Conservation (phyloP, 495 filamentous ascomycete species). For the Emericellopsis terricola region DNA sequence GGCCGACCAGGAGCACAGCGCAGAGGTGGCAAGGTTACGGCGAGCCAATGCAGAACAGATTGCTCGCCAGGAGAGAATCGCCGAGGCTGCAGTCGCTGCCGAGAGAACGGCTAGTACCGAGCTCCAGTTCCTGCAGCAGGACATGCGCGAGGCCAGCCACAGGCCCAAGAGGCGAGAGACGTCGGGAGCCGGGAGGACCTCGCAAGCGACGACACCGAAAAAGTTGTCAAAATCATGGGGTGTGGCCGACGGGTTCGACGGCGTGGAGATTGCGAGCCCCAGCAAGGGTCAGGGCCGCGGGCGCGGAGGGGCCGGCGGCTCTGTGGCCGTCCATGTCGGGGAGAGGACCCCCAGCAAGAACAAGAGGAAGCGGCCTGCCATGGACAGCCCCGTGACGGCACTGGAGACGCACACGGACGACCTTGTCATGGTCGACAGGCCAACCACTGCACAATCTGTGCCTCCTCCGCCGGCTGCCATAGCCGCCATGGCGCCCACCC, state of each 20-base stretch:
- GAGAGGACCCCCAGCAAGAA: conserved; percentile 30
- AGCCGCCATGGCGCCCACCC: conserved; percentile 4
- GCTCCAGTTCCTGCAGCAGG: conserved; percentile 31
- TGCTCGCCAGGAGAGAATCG: conserved; percentile 23
- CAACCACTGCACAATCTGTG: conserved; percentile 3
- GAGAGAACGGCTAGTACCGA: conserved; percentile 28
- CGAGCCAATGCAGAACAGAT: conserved; percentile 26
- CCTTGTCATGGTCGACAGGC: conserved; percentile 11
- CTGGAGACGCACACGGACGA: conserved; percentile 26
- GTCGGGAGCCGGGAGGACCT: not conserved
- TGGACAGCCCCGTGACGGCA: conserved; percentile 30
- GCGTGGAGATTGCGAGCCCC: conserved; percentile 30
- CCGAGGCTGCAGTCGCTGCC: conserved; percentile 25
- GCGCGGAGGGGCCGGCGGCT: conserved; percentile 13
- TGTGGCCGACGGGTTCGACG: conserved; percentile 34
- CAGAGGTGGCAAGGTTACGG: conserved; percentile 24
- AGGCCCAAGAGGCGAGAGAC: conserved; percentile 18
- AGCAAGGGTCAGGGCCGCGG: conserved; percentile 17
- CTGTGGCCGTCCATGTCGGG: conserved; percentile 15
- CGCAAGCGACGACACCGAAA: conserved; percentile 21
- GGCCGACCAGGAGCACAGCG: conserved; percentile 16
- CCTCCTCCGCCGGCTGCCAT: conserved; percentile 2
- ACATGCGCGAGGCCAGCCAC: conserved; percentile 28
- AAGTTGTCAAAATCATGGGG: conserved; percentile 24
- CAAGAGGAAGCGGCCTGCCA: conserved; percentile 29